Base-by-base conservation (phyloP, 176 grass and related monocot species). In the Elaeis guineensis region DNA sequence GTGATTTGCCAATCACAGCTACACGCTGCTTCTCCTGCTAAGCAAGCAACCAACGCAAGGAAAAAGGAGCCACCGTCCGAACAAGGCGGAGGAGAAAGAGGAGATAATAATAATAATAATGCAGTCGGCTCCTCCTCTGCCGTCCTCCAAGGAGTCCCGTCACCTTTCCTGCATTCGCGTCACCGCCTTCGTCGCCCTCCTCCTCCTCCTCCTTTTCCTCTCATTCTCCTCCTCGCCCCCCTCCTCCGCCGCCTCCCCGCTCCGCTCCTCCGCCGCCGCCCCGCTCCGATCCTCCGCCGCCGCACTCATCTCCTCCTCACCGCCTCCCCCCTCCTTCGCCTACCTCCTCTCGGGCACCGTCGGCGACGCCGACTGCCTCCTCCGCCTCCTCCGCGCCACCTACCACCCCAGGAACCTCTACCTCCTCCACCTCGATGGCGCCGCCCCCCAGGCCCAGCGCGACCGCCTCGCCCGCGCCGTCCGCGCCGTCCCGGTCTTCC, bases 371-470 rank as follows among this genome's bases (percentile, higher is more conserved):
- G 78, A 80, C 62, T 80, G 93, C 66, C 83, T 97, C 73, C 64
- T 85, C 52, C 87, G 92, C 62, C 78, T 97, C 50, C 81, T 97
- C 24, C 76, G 76, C 54, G 80, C 93, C 17, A 70, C 77, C 26
- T 89, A 91, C 72, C 93, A 97, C 25, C 93, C 92, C 1, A 75
- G 72, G 69, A 97, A 91, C 59, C 50, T 80, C 72, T 97, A 97
- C 64, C 78, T 91, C 61, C 83, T 97, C 78, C 93, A 88, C 22
- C 87, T 97, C 69, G 87, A 97, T 62, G 58, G 84, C 57, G 75
- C 87, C 24, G 84, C 92, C 11, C 53, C 92, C 17, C 70, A 30
- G 21, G 60, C 35, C 5, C 78, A 97, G 55, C 75, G 92, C 50
- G 75, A 65, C 1, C 66, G 73, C 29, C 80, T 97, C 26, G 84